Base-by-base conservation (phyloP, 495 filamentous ascomycete genomes). In the Podospora didyma region DNA sequence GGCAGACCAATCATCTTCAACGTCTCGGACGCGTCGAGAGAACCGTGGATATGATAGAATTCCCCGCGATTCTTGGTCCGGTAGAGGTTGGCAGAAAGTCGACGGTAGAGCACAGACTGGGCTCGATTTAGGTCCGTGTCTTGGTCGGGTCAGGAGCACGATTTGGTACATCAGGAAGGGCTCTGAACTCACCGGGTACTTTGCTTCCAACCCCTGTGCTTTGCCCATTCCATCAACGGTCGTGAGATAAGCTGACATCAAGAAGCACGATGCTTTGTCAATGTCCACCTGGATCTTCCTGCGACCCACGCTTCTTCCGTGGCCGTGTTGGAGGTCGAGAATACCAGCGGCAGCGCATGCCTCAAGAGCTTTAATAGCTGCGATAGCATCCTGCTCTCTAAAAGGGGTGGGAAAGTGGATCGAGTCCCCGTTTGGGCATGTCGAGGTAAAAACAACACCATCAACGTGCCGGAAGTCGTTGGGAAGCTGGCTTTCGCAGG, bases 1-100 rank as follows among this genome's bases (percentile, higher is more conserved):
- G 86, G 81, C 24, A 92, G 73, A 1, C 86, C 86, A 51, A 90
- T 82, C 86, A 89, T 90, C 48, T 82, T 73, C 51, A 90, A 72
- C 2, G 86, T 86, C 7, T 77, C 82, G 11, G 76, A 81, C 17
- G 88, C 88, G 56, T 89, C 86, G 17, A 92, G 68, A 1, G 88
- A 90, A 26, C 88, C 88, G 68, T 91, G 88, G 53, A 90, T 88
- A 64, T 92, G 89, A 65, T 86, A 91, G 65, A 79, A 92, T 62
- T 86, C 77, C 45, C 77, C 81, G 23, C 70, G 74, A 48, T 77
- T 79, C 65, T 82, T 86, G 5, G 87, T 90, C 56, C 80, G 77
- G 72, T 90, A 92, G 12, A 90, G 72, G 67, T 89, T 89, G 14
- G 87, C 87, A 23, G 87, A 88, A 61, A 90, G 78, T 37, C 88